These are phyloP conservation scores for Plasmopara viticola DNA, from an alignment of 352 stramenopile genomes.

Conservation along the genomic window DNA sequence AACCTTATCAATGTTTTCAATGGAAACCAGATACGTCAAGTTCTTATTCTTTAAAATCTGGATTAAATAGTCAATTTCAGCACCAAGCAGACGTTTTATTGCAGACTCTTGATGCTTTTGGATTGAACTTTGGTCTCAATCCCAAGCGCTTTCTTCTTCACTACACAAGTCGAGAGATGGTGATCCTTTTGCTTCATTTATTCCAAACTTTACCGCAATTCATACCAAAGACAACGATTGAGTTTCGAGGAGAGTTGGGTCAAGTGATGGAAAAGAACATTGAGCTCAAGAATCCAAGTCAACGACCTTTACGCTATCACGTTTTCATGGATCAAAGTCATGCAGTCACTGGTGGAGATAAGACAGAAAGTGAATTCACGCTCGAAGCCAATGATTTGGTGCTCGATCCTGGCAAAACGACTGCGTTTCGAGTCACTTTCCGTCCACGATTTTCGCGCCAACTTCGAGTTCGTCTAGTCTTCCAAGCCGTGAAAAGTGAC, in stretches of 20 bases:
- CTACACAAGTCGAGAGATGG: conserved; percentile 62
- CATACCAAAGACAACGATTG: conserved; percentile 90
- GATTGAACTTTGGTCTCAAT: conserved; percentile 75
- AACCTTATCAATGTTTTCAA: conserved; percentile 68
- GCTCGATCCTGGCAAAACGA: conserved; percentile 70
- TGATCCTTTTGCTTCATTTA: conserved; percentile 87
- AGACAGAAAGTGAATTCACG: conserved; percentile 45
- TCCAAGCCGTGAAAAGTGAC: conserved; percentile 60
- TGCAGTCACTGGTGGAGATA: background rate
- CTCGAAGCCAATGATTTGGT: conserved; percentile 63
- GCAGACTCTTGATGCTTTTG: conserved; percentile 56
- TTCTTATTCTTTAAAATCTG: conserved; percentile 15
- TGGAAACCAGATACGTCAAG: conserved; percentile 19
- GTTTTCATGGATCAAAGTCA: conserved; percentile 73
- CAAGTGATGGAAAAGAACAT: conserved; percentile 89
- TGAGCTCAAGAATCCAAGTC: conserved; percentile 89
- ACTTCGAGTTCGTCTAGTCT: conserved; percentile 83
- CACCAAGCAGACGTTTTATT: conserved; percentile 57
- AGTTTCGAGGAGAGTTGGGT: conserved; percentile 86
- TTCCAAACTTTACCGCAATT: conserved; percentile 89
- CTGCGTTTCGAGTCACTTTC: conserved; percentile 79
- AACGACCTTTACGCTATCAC: conserved; percentile 77
- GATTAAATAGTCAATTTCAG: conserved; percentile 31
- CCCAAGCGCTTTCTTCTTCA: conserved; percentile 37
- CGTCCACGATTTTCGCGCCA: conserved; percentile 80